phyloP scores from a whole-genome alignment of 225 moss, liverwort and hornwort species.

The Pleurozium schreberi region DNA sequence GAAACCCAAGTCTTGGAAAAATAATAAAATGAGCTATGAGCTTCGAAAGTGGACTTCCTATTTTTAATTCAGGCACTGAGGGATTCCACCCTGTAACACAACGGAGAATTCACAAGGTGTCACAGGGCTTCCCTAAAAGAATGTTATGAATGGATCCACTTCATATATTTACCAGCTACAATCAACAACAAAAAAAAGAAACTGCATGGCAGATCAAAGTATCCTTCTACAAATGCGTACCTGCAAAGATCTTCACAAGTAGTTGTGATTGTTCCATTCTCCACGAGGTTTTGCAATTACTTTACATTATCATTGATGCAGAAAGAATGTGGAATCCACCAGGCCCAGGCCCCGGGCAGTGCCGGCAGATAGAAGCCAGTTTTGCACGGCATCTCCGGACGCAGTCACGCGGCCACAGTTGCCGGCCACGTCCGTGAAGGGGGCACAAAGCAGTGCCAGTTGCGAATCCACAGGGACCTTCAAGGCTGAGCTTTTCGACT shows the following conservation, averaged over 20 bases:
- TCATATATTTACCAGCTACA: not conserved
- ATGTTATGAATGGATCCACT: not conserved
- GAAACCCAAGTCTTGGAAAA: not conserved
- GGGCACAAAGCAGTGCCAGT: constrained; percentile 33
- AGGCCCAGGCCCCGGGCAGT: constrained; percentile 17
- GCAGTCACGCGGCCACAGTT: constrained; percentile 32
- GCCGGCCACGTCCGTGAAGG: constrained; percentile 32
- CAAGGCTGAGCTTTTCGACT: constrained; percentile 49
- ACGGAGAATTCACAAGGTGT: not conserved
- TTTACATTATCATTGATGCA: not conserved
- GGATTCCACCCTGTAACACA: not conserved
- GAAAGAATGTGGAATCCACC: constrained; percentile 8
- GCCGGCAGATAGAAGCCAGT: constrained; percentile 33
- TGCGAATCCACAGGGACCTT: constrained; percentile 46
- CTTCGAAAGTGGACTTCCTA: not conserved
- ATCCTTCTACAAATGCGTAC: not conserved
- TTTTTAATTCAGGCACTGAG: not conserved
- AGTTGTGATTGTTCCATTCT: not conserved
- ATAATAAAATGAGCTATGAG: not conserved
- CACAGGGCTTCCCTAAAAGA: not conserved
- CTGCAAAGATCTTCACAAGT: constrained; percentile 1
- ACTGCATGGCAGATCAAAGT: not conserved
- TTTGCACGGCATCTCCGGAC: constrained; percentile 28
- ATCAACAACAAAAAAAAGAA: not conserved
- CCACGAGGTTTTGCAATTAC: not conserved